phyloP scores from a whole-genome alignment of 1,139 yeast genomes.

The Taphrina flavorubra region DNA sequence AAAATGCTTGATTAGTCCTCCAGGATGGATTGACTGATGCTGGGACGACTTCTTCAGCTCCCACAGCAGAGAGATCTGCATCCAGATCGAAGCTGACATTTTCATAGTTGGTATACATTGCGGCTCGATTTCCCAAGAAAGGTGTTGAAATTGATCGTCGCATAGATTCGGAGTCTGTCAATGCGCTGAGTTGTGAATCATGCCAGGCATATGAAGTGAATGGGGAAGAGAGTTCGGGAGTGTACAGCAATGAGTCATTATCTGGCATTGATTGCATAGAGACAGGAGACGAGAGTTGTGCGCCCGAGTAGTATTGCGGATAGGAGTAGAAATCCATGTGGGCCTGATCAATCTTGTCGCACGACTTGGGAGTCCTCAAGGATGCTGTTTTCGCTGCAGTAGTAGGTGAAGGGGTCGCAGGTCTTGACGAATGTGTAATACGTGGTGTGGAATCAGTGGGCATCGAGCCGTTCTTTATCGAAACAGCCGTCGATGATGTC shows the following conservation, averaged over 20 bases:
- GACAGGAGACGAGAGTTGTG: constrained; percentile 25
- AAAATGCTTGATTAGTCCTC: not conserved
- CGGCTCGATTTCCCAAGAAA: not conserved
- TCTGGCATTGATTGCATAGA: constrained; percentile 18
- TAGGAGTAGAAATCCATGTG: constrained; percentile 22
- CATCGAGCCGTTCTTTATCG: constrained; percentile 8
- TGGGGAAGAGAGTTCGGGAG: constrained; percentile 12
- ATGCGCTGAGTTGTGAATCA: constrained; percentile 4
- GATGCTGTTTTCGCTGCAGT: not conserved
- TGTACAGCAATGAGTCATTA: constrained; percentile 8
- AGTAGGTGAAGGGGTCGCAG: not conserved
- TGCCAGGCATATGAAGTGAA: constrained; percentile 15
- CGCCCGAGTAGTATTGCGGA: constrained; percentile 23
- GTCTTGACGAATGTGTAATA: not conserved
- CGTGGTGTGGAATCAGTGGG: not conserved
- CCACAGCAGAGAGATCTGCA: not conserved
- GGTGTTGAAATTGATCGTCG: constrained; percentile 13
- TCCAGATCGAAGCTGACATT: not conserved
- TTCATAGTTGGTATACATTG: not conserved
- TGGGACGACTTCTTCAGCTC: constrained; percentile 23
- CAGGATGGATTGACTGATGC: constrained; percentile 15
- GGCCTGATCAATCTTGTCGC: not conserved
- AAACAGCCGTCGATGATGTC: constrained; percentile 1
- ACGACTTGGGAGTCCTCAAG: not conserved
- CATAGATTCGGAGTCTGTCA: constrained; percentile 19